Conservation (phyloP, 2,329 filamentous ascomycete genomes). For the Diaporthe sp. region DNA sequence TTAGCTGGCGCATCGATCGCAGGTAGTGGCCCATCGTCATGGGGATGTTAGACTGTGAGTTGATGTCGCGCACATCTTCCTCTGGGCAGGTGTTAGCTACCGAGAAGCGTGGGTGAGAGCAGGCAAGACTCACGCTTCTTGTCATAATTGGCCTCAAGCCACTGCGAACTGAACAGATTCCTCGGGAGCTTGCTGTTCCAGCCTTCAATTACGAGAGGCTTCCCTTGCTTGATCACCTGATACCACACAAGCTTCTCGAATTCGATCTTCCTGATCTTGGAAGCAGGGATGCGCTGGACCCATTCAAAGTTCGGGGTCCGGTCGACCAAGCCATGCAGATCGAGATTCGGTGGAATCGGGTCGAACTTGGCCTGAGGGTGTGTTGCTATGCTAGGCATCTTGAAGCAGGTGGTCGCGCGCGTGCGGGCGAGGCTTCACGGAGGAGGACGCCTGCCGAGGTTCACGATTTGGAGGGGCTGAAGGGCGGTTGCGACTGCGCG, state of each 20-base stretch:
- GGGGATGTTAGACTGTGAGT: conserved; percentile 77
- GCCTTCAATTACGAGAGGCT: conserved; percentile 90
- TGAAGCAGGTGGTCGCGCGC: conserved; percentile 43
- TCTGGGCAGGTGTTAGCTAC: conserved; percentile 61
- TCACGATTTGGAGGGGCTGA: not conserved
- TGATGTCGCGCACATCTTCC: conserved; percentile 87
- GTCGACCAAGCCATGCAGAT: conserved; percentile 82
- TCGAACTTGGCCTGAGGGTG: conserved; percentile 92
- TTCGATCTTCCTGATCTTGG: conserved; percentile 81
- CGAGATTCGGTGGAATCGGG: conserved; percentile 87
- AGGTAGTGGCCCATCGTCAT: conserved; percentile 94
- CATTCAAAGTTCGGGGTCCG: conserved; percentile 87
- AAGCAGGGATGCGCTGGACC: conserved; percentile 82
- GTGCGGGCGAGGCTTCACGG: not conserved
- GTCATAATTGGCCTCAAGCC: conserved; percentile 83
- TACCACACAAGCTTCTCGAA: conserved; percentile 89
- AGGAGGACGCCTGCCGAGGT: not conserved
- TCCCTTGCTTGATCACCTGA: conserved; percentile 87
- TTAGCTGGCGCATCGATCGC: conserved; percentile 84
- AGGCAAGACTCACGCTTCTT: conserved; percentile 75
- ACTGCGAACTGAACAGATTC: conserved; percentile 82
- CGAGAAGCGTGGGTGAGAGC: not conserved
- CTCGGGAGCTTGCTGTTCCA: conserved; percentile 83
- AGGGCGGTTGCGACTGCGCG: conserved; percentile 14
- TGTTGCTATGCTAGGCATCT: conserved; percentile 77